Conservation (phyloP, 306 rosid species). For the Vigna hirtella region DNA sequence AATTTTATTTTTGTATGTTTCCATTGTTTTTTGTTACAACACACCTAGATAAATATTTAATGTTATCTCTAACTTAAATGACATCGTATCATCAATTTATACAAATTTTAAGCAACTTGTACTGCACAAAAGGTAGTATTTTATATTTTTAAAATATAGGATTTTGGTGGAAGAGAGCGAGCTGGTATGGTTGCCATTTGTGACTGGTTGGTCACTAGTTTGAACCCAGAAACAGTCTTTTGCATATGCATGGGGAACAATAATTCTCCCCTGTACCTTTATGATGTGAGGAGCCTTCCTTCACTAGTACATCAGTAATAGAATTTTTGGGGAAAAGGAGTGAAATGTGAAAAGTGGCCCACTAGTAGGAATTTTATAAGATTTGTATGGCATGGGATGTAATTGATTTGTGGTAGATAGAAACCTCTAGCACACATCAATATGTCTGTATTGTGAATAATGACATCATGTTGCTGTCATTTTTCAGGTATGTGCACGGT, state of each 20-base stretch:
- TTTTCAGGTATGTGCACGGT: slow-evolving; percentile 85
- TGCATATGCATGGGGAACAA: not conserved
- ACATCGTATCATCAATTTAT: not conserved
- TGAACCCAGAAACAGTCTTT: not conserved
- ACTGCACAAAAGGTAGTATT: not conserved
- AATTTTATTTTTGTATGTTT: not conserved
- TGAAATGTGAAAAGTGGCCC: not conserved
- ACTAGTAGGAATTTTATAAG: not conserved
- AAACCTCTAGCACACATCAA: not conserved
- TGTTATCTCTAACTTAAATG: not conserved
- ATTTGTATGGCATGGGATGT: slow-evolving; percentile 4
- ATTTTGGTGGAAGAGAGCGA: not conserved
- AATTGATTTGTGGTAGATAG: not conserved
- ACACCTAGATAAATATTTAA: not conserved
- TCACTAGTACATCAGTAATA: not conserved
- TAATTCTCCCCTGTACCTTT: not conserved
- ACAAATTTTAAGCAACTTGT: not conserved
- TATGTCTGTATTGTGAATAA: slow-evolving; percentile 25
- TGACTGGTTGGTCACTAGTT: not conserved
- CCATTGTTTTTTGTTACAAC: not conserved
- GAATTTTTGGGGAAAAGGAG: not conserved
- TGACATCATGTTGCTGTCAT: slow-evolving; percentile 15
- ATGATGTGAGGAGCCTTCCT: not conserved
- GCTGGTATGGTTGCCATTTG: not conserved
- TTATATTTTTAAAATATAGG: not conserved